Base-by-base conservation (phyloP, 2,329 filamentous ascomycete genomes). In the Fusarium sp. region DNA sequence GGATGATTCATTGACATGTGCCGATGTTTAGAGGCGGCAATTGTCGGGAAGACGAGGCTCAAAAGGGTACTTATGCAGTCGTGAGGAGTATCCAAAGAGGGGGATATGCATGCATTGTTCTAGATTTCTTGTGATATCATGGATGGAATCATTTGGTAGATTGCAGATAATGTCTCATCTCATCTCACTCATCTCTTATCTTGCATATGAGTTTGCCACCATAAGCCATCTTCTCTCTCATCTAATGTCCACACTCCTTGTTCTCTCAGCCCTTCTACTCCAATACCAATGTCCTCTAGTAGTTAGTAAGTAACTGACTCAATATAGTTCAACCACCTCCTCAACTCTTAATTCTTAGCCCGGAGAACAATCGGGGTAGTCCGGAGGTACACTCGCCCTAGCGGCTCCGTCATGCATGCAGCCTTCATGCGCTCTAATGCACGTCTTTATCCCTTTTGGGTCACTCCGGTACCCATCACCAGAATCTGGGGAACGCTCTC, bases 31-130 rank as follows among this genome's bases (percentile, higher is more conserved):
- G 48, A 42, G 38, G 52, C 72, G 72, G 72, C 72, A 74, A 69
- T 69, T 75, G 56, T 75, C 72, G 72, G 72, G 72, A 72, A 74
- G 72, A 72, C 36, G 63, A 74, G 72, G 72, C 55, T 69, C 62
- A 69, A 74, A 73, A 51, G 26, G 57, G 51, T 44, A 26, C 39
- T 42, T 44, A 15, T 24, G 15, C n/a, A 11, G 0, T 18, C 7
- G 26, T 33, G 48, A 58, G 63, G 69, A 69, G 69, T 64, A 72
- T 69, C 69, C 69, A 69, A 69, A 60, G 35, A 47, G 41, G 48
- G 35, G 48, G 66, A 26, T 38, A 7, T 17, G 39, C 24, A 18
- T 64, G 67, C 39, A 71, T 70, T 54, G 66, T 56, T 56, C 58
- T 48, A 49, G 58, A 72, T 72, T 71, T 49, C 39, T 44, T 36